Conservation (phyloP, 805 yeast species). For the Wickerhamiella vanderwaltii region DNA sequence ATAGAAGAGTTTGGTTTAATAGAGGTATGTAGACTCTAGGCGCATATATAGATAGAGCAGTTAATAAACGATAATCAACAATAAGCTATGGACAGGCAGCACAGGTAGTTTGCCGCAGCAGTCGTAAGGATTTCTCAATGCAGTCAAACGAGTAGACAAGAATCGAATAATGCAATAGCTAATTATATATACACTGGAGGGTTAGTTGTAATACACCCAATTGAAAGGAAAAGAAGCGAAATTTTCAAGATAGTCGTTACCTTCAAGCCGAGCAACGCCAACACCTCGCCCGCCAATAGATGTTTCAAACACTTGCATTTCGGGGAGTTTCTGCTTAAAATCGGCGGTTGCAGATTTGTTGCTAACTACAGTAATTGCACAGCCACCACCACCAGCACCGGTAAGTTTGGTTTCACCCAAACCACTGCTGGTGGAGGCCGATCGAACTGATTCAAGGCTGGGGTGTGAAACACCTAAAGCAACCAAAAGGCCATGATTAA, state of each 20-base stretch:
- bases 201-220: constrained; percentile 1
- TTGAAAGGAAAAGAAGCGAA: neutral
- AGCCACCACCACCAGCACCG: constrained; percentile 99
- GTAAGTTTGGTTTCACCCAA: constrained; percentile 88
- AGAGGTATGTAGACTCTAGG: constrained; percentile 60
- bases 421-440: constrained; percentile 46
- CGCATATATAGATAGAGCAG: neutral
- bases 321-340: constrained; percentile 16
- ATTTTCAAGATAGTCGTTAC: neutral
- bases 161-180: too few relatives aligned
- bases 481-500: constrained; percentile 79
- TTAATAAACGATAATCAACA: too few relatives aligned
- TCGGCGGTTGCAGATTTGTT: constrained; percentile 27
- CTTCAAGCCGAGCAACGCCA: constrained; percentile 30
- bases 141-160: too few relatives aligned
- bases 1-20: constrained; percentile 60
- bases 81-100: too few relatives aligned
- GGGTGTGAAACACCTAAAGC: constrained; percentile 91
- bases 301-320: constrained; percentile 58
- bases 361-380: constrained; percentile 74
- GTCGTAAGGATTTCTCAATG: too few relatives aligned
- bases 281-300: constrained; percentile 85
- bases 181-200: too few relatives aligned
- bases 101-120: too few relatives aligned
- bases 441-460: constrained; percentile 61